Percentiles rank a stretch among this genome's conserved stretches.
Evolutionary conservation across 2,329 filamentous ascomycete species (phyloP).

Genomic region (Amylocarpus encephaloides): DNA sequence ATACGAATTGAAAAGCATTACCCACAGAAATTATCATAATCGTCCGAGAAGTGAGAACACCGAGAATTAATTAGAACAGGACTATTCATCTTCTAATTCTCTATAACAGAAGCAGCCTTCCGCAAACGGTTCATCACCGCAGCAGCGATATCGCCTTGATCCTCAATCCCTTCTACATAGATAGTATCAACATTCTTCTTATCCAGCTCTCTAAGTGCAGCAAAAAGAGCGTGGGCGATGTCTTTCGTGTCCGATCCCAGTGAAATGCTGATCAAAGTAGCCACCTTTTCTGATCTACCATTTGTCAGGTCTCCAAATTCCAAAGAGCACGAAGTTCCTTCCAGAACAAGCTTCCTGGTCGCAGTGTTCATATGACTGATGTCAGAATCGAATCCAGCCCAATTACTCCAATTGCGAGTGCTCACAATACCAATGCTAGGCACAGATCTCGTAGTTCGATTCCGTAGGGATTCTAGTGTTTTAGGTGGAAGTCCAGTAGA

Average conservation of each 20-base stretch:
- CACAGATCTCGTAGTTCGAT: not conserved
- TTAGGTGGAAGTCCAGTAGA: constrained; percentile 17
- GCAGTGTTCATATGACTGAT: not conserved
- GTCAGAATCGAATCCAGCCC: constrained; percentile 21
- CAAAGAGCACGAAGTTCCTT: constrained; percentile 12
- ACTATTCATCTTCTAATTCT: constrained; percentile 3
- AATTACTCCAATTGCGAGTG: constrained; percentile 34
- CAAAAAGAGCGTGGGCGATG: constrained; percentile 84
- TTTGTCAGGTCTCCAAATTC: constrained; percentile 11
- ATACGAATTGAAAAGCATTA: not conserved
- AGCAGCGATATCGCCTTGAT: constrained; percentile 74
- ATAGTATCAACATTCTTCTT: constrained; percentile 73
- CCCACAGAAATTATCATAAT: too few relatives aligned
- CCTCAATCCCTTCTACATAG: constrained; percentile 81
- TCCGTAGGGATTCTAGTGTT: not conserved
- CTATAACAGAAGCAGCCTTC: constrained; percentile 59
- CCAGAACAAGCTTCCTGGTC: not conserved
- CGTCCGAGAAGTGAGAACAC: not conserved
- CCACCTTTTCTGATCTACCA: constrained; percentile 7
- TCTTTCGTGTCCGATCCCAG: constrained; percentile 64
- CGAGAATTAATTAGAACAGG: not conserved
- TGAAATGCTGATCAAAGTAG: constrained; percentile 53
- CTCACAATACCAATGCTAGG: constrained; percentile 34
- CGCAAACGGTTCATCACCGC: constrained; percentile 80
- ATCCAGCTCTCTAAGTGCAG: constrained; percentile 79